A percentile compares a stretch with the other conserved stretches of the same genome.
phyloP scores from a whole-genome alignment of 306 rosid genomes.

The Castanea sativa region DNA sequence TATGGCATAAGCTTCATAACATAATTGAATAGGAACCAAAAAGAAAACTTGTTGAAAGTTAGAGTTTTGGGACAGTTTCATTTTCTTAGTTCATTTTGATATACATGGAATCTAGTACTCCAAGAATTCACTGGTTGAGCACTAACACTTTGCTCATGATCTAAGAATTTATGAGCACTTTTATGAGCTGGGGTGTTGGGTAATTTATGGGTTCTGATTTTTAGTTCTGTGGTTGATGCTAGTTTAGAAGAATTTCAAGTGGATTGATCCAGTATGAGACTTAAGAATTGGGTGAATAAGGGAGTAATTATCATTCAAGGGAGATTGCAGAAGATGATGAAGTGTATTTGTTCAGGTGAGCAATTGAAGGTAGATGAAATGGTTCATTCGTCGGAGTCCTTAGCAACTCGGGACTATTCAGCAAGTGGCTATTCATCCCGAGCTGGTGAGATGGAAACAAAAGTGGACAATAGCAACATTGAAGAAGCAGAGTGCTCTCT shows the following conservation, averaged over 20 bases:
- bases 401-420: conserved; percentile 91
- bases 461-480: conserved; percentile 71
- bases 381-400: conserved; percentile 72
- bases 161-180: neutral
- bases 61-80: conserved; percentile 1
- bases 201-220: conserved; percentile 4
- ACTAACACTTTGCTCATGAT: neutral
- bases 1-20: neutral
- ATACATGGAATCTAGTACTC: neutral
- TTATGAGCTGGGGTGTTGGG: neutral
- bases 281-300: conserved; percentile 46
- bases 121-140: neutral
- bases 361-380: conserved; percentile 54
- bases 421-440: conserved; percentile 81
- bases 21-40: neutral
- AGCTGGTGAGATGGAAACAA: conserved; percentile 69
- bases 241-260: conserved; percentile 34
- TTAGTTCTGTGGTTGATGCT: conserved; percentile 15
- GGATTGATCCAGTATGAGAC: conserved; percentile 61
- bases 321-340: conserved; percentile 59
- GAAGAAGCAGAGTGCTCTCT: conserved; percentile 94
- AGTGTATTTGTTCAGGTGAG: conserved; percentile 73
- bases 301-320: conserved; percentile 31
- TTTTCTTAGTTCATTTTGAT: neutral
- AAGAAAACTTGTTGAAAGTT: conserved; percentile 7